A percentile compares a stretch with the other conserved stretches of the same genome.
Conservation (phyloP, 768 basidiomycete genomes). For the Mycena epipterygia region DNA sequence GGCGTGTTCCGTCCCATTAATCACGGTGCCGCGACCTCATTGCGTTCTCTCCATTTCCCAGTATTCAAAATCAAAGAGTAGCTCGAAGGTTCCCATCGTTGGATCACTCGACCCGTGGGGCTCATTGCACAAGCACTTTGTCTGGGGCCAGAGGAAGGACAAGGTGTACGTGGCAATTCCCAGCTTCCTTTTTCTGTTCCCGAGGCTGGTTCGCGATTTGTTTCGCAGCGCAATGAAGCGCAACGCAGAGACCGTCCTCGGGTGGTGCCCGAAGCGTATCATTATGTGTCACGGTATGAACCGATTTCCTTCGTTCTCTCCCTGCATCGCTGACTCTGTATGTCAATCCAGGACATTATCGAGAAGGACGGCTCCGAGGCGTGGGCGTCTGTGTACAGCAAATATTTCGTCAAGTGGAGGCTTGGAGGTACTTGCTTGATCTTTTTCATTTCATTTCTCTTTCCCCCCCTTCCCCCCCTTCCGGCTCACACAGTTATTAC, state of each 20-base stretch:
- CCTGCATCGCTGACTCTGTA: slow-evolving; percentile 47
- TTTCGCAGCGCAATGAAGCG: slow-evolving; percentile 65
- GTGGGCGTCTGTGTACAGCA: slow-evolving; percentile 48
- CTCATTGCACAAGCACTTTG: slow-evolving; percentile 50
- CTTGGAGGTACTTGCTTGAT: too few species aligned
- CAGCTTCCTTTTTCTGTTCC: background rate
- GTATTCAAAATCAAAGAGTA: slow-evolving; percentile 56
- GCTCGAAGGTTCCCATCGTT: slow-evolving; percentile 41
- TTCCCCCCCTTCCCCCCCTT: too few species aligned
- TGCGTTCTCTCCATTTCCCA: slow-evolving; percentile 37
- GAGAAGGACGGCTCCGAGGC: slow-evolving; percentile 62
- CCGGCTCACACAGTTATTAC: too few species aligned
- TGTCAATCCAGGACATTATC: slow-evolving; percentile 56
- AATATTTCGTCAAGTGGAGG: slow-evolving; percentile 41
- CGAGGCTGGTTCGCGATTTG: slow-evolving; percentile 13
- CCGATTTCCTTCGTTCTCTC: slow-evolving; percentile 1
- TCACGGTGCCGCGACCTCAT: background rate
- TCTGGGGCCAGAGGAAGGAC: slow-evolving; percentile 52
- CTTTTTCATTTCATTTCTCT: too few species aligned
- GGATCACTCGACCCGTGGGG: slow-evolving; percentile 50
- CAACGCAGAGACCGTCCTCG: slow-evolving; percentile 73
- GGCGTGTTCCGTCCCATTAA: slow-evolving; percentile 45
- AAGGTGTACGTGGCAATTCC: slow-evolving; percentile 52
- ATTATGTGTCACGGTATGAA: slow-evolving; percentile 78
- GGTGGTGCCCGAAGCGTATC: slow-evolving; percentile 82